A percentile compares a stretch with the other conserved stretches of the same genome.
Evolutionary conservation across 2,329 filamentous ascomycete genomes (phyloP).

Genomic region (Capronia epimyces): DNA sequence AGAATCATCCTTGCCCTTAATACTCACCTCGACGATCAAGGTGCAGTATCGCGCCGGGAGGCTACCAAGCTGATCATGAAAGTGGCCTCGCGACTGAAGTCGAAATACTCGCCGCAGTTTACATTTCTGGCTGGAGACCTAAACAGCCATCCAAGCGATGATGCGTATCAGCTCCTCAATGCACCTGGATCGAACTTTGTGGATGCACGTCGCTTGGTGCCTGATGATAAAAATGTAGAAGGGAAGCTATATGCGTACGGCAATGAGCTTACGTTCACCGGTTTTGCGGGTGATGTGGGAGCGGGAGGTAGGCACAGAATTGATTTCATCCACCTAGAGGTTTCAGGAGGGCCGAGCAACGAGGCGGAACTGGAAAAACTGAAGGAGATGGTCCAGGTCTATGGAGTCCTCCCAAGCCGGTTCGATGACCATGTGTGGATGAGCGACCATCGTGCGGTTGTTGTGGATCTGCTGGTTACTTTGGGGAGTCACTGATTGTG

Average conservation of each 20-base stretch:
- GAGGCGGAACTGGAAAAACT: slow-evolving; percentile 4
- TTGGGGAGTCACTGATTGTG: neutral
- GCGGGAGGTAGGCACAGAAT: slow-evolving; percentile 41
- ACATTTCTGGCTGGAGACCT: slow-evolving; percentile 53
- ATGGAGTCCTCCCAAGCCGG: slow-evolving; percentile 49
- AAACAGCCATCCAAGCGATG: slow-evolving; percentile 49
- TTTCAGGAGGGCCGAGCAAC: slow-evolving; percentile 21
- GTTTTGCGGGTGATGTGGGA: slow-evolving; percentile 40
- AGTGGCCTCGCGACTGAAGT: slow-evolving; percentile 24
- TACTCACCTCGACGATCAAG: slow-evolving; percentile 55
- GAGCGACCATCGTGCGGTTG: slow-evolving; percentile 54
- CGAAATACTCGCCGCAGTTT: slow-evolving; percentile 32
- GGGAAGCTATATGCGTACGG: slow-evolving; percentile 41
- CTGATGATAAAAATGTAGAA: slow-evolving; percentile 28
- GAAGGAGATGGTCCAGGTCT: slow-evolving; percentile 43
- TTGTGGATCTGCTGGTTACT: slow-evolving; percentile 41
- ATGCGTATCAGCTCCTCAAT: slow-evolving; percentile 51
- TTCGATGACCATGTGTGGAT: slow-evolving; percentile 53
- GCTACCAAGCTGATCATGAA: slow-evolving; percentile 49
- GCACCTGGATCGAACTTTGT: slow-evolving; percentile 33
- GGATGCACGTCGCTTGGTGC: slow-evolving; percentile 38
- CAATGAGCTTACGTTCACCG: slow-evolving; percentile 50
- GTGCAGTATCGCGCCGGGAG: slow-evolving; percentile 45
- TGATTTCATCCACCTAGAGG: slow-evolving; percentile 48
- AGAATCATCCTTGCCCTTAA: slow-evolving; percentile 47